Conservation (phyloP, 2,329 filamentous ascomycete genomes). For the Chaetomium olivaceum region DNA sequence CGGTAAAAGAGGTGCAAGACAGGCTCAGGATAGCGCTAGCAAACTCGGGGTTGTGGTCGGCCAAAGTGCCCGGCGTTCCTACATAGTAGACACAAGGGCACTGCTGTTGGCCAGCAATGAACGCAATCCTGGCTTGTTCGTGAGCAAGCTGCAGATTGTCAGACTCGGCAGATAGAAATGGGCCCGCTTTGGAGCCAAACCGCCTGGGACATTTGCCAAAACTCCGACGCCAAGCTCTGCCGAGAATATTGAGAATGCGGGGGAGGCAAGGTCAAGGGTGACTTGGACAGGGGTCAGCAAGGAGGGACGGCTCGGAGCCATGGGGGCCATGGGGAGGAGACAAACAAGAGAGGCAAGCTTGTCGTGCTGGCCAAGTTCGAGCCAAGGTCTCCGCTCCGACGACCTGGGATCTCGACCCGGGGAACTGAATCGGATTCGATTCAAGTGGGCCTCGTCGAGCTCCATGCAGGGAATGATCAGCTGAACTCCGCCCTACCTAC, state of each 20-base stretch:
- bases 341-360: background rate
- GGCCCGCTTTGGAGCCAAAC: constrained; percentile 9
- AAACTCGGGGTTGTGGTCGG: background rate
- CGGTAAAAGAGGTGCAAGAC: background rate
- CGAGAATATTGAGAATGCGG: constrained; percentile 20
- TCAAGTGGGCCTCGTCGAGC: background rate
- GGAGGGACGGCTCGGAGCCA: background rate
- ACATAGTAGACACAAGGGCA: background rate
- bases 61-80: background rate
- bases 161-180: constrained; percentile 27
- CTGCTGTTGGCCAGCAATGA: background rate
- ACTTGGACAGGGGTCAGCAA: background rate
- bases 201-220: background rate
- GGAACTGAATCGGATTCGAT: background rate
- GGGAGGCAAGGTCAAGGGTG: constrained; percentile 17
- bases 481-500: background rate
- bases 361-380: background rate
- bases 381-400: background rate
- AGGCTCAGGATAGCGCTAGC: background rate
- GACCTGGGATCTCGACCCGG: background rate
- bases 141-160: background rate
- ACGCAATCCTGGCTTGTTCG: background rate
- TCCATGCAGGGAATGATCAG: background rate
- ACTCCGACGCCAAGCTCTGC: constrained; percentile 16
- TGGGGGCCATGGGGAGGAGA: background rate